A percentile compares a stretch with the other conserved stretches of the same genome.
Conservation (phyloP, 2,329 filamentous ascomycete species). For the Dactylonectria estremocensis region DNA sequence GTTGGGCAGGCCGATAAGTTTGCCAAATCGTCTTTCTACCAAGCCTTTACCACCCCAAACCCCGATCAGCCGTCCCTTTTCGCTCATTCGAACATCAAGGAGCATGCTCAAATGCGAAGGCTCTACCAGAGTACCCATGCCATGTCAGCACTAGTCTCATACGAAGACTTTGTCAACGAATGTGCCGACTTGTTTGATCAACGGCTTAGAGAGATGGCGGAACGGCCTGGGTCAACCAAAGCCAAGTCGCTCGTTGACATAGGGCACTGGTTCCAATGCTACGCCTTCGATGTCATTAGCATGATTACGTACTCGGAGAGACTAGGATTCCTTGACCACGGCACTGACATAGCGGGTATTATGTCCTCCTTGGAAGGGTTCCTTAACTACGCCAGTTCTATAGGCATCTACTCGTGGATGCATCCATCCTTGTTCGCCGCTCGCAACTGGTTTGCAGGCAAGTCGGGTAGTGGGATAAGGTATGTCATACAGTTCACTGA, state of each 20-base stretch:
- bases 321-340: conserved; percentile 32
- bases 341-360: conserved; percentile 28
- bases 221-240: neutral
- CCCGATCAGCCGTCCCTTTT: conserved; percentile 1
- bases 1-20: no score
- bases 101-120: neutral
- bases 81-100: neutral
- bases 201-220: conserved; percentile 1
- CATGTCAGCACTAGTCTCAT: conserved; percentile 11
- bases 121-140: conserved; percentile 6
- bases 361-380: conserved; percentile 30
- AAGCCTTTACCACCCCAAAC: neutral
- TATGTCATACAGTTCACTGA: neutral
- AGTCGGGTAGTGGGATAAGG: neutral
- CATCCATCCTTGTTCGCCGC: conserved; percentile 8
- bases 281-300: conserved; percentile 38
- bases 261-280: conserved; percentile 36
- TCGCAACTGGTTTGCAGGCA: conserved; percentile 1
- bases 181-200: conserved; percentile 12
- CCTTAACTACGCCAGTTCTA: conserved; percentile 28
- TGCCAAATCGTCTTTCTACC: no score
- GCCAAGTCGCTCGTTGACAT: conserved; percentile 21
- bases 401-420: conserved; percentile 8
- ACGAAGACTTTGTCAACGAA: conserved; percentile 11
- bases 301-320: conserved; percentile 28